A percentile compares a stretch with the other conserved stretches of the same genome.
Evolutionary conservation across 2,329 filamentous ascomycete genomes (phyloP).

Genomic region (Trichophyton schoenleinii): DNA sequence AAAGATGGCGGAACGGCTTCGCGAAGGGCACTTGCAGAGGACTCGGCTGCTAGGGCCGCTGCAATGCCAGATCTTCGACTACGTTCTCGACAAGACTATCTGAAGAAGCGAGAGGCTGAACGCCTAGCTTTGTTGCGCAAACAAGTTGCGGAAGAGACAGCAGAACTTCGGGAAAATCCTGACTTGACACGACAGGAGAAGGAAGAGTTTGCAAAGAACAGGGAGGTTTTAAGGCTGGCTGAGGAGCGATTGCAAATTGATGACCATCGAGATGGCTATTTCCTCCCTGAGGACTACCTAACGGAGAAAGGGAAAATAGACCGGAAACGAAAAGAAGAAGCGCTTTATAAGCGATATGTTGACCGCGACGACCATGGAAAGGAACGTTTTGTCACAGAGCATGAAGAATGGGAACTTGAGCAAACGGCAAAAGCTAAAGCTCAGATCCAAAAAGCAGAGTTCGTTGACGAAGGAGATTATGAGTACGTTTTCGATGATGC

Average conservation of each 20-base stretch:
- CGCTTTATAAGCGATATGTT: conserved; percentile 79
- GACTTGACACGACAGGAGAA: conserved; percentile 66
- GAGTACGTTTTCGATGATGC: conserved; percentile 86
- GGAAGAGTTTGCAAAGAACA: conserved; percentile 77
- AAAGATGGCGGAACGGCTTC: conserved; percentile 47
- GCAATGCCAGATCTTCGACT: conserved; percentile 71
- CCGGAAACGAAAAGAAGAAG: conserved; percentile 73
- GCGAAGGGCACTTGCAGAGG: conserved; percentile 51
- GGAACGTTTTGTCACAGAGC: conserved; percentile 81
- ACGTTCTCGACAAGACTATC: conserved; percentile 78
- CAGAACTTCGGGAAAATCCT: conserved; percentile 64
- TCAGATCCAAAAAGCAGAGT: conserved; percentile 63
- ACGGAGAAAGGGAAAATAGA: conserved; percentile 87
- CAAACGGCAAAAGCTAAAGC: conserved; percentile 78
- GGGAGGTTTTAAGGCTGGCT: conserved; percentile 66
- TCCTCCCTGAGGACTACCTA: conserved; percentile 88
- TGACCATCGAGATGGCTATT: conserved; percentile 82
- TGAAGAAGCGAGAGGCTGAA: conserved; percentile 84
- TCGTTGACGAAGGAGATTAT: conserved; percentile 70
- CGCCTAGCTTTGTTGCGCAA: conserved; percentile 73
- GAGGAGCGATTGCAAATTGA: conserved; percentile 80
- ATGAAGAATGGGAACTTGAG: conserved; percentile 91
- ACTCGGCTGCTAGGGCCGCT: conserved; percentile 53
- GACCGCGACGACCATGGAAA: conserved; percentile 77
- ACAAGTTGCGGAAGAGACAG: conserved; percentile 79